phyloP scores from a whole-genome alignment of 2,329 filamentous ascomycete species.

The Fusarium nurragi region DNA sequence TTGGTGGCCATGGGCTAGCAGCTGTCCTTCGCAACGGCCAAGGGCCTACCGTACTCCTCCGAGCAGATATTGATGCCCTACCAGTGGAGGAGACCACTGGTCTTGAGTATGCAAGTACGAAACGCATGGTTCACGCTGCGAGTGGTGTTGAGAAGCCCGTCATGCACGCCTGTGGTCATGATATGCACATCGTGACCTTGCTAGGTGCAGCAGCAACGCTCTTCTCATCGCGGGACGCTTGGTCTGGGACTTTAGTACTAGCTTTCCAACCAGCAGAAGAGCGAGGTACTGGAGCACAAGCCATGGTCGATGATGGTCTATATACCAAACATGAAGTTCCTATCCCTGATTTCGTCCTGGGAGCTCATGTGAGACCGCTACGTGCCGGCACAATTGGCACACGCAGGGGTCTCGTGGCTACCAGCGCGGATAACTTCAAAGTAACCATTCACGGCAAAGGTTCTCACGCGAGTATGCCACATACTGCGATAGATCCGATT shows the following conservation, averaged over 20 bases:
- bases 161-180: slow-evolving; percentile 77
- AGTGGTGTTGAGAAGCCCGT: slow-evolving; percentile 54
- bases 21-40: slow-evolving; percentile 65
- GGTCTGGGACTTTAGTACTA: slow-evolving; percentile 71
- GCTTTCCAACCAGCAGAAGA: slow-evolving; percentile 77
- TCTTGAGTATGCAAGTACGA: slow-evolving; percentile 62
- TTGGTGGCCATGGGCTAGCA: slow-evolving; percentile 68
- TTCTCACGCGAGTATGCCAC: slow-evolving; percentile 15
- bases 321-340: slow-evolving; percentile 43
- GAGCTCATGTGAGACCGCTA: slow-evolving; percentile 48
- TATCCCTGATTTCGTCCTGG: slow-evolving; percentile 49
- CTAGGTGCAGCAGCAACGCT: slow-evolving; percentile 65
- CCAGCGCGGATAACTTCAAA: slow-evolving; percentile 42
- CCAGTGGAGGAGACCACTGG: slow-evolving; percentile 66
- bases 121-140: neutral
- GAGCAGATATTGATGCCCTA: slow-evolving; percentile 71
- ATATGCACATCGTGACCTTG: slow-evolving; percentile 69
- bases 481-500: slow-evolving; percentile 14
- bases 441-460: slow-evolving; percentile 52
- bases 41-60: slow-evolving; percentile 65
- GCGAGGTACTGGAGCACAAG: slow-evolving; percentile 64
- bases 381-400: slow-evolving; percentile 48
- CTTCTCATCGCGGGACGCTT: slow-evolving; percentile 53
- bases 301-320: slow-evolving; percentile 52
- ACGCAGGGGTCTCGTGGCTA: slow-evolving; percentile 41